Percentiles rank a stretch among this genome's conserved stretches.
Conservation (phyloP, 1,284 basidiomycete species). For the Porogramme epimiltina region DNA sequence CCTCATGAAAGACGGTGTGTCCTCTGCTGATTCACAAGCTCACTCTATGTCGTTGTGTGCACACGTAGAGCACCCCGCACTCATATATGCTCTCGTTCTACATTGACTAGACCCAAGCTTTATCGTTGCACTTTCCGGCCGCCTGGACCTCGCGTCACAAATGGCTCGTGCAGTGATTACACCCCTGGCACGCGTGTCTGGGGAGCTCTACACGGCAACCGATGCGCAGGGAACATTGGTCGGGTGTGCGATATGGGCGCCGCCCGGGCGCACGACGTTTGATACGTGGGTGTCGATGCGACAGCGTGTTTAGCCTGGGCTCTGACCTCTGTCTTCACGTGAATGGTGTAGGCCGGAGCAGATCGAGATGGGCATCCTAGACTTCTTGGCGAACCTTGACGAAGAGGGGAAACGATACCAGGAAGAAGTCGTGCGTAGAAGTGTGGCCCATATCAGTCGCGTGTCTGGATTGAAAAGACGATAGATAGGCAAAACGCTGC, state of each 20-base stretch:
- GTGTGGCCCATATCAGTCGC: background rate
- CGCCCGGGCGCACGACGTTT: conserved; percentile 4
- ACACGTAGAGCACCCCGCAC: too few species aligned
- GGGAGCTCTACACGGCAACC: conserved; percentile 10
- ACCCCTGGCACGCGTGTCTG: conserved; percentile 6
- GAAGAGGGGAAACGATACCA: conserved; percentile 4
- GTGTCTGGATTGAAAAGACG: too few species aligned
- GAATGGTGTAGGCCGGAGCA: conserved; percentile 2
- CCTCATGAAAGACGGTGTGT: too few species aligned
- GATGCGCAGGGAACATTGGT: conserved; percentile 7
- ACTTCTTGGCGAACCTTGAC: background rate
- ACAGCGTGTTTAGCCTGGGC: background rate
- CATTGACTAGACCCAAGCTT: too few species aligned
- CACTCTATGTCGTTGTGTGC: too few species aligned
- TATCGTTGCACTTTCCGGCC: background rate
- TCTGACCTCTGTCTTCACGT: background rate
- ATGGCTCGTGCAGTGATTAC: conserved; percentile 8
- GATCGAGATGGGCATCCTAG: background rate
- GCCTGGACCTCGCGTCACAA: background rate
- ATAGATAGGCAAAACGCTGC: too few species aligned
- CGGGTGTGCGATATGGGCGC: conserved; percentile 6
- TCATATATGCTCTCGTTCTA: too few species aligned
- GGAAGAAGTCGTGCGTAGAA: background rate
- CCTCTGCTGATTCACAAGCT: too few species aligned
- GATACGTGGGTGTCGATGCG: background rate